These are phyloP conservation scores for Scleroderma bovista DNA, from an alignment of 768 basidiomycete species.

Conservation along the genomic window DNA sequence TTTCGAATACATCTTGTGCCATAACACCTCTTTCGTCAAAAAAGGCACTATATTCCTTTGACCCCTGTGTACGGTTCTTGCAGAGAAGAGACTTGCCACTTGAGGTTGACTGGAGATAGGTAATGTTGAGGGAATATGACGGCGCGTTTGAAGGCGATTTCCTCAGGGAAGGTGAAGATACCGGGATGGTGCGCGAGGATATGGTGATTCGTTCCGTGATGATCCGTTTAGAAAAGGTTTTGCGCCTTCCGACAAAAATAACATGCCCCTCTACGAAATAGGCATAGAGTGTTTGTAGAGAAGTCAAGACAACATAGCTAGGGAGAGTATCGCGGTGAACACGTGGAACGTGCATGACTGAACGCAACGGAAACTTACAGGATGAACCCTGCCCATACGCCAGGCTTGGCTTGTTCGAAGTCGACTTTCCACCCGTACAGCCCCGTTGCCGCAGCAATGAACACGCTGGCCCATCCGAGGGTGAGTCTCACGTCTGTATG, in stretches of 20 bases:
- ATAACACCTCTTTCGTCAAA: conserved; percentile 79
- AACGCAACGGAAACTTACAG: conserved; percentile 44
- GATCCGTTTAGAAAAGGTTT: conserved; percentile 88
- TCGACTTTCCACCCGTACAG: conserved; percentile 82
- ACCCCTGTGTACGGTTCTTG: conserved; percentile 55
- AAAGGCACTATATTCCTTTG: conserved; percentile 61
- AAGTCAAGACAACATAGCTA: conserved; percentile 74
- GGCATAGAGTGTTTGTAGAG: conserved; percentile 73
- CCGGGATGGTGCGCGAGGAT: conserved; percentile 58
- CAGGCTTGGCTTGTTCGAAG: conserved; percentile 85
- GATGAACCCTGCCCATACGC: conserved; percentile 73
- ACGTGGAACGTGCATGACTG: neutral
- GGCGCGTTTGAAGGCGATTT: conserved; percentile 44
- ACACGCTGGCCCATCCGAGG: conserved; percentile 82
- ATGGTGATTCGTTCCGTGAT: conserved; percentile 86
- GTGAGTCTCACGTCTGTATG: conserved; percentile 87
- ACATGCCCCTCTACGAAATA: conserved; percentile 81
- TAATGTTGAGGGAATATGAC: conserved; percentile 59
- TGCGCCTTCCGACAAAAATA: conserved; percentile 85
- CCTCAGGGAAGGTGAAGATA: conserved; percentile 8
- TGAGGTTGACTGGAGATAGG: conserved; percentile 75
- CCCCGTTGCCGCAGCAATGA: conserved; percentile 75
- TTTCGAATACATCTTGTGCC: conserved; percentile 69
- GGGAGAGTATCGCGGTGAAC: conserved; percentile 6
- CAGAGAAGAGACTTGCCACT: conserved; percentile 82